These are phyloP conservation scores for Populus hybrid DNA, from an alignment of 441 rosid species.

Conservation along the genomic window DNA sequence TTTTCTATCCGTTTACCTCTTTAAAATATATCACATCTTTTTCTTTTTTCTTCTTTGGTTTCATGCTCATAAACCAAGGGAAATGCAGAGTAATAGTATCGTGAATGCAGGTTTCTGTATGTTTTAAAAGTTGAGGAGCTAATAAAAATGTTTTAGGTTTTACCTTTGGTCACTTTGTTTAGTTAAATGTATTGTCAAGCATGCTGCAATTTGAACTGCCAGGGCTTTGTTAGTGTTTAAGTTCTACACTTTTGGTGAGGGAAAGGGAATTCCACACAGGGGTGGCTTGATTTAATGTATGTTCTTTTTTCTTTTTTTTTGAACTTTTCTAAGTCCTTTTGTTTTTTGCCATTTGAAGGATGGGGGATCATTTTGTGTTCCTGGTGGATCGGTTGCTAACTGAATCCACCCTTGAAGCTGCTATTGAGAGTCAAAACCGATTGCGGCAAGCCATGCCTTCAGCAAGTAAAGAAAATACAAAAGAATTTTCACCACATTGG, in stretches of 20 bases:
- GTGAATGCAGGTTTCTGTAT: background rate
- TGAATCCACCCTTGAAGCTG: conserved; percentile 49
- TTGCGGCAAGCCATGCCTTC: conserved; percentile 18
- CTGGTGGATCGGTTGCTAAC: conserved; percentile 50
- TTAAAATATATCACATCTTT: background rate
- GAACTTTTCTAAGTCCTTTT: background rate
- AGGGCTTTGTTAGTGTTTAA: background rate
- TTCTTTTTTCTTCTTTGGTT: background rate
- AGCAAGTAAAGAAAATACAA: conserved; percentile 20
- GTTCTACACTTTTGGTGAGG: background rate
- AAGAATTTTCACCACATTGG: conserved; percentile 24
- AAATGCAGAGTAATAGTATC: background rate
- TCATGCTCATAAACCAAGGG: background rate
- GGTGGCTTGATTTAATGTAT: conserved; percentile 5
- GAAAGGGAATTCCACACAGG: background rate
- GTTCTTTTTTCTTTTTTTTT: background rate
- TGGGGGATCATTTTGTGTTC: conserved; percentile 74
- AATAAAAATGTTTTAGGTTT: background rate
- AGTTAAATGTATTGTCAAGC: background rate
- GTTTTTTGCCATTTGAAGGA: conserved; percentile 30
- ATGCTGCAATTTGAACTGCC: background rate
- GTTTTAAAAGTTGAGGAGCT: background rate
- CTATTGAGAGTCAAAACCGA: conserved; percentile 24
- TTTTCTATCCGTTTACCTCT: conserved; percentile 13
- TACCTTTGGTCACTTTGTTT: background rate